A percentile compares a stretch with the other conserved stretches of the same genome.
These are phyloP conservation scores for Trichocladium antarcticum DNA, from an alignment of 495 filamentous ascomycete species.

Conservation along the genomic window DNA sequence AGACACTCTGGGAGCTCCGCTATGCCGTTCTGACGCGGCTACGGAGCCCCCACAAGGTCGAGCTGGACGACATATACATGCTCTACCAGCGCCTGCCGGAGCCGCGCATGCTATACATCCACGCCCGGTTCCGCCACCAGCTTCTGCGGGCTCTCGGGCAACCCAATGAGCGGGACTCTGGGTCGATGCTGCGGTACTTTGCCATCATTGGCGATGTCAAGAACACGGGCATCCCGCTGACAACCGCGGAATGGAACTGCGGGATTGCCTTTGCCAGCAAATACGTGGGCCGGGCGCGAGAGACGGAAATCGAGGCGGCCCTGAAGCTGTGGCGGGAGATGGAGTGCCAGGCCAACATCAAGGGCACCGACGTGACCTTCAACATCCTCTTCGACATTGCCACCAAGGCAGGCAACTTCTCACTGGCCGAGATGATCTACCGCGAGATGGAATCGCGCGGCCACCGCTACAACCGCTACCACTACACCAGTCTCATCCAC, in stretches of 20 bases:
- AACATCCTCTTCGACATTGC: slow-evolving; percentile 86
- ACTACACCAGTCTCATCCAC: slow-evolving; percentile 70
- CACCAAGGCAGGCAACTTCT: slow-evolving; percentile 69
- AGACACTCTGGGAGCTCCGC: slow-evolving; percentile 26
- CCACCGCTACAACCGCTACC: slow-evolving; percentile 55
- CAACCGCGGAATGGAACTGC: slow-evolving; percentile 61
- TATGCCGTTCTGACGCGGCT: slow-evolving; percentile 24
- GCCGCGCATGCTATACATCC: slow-evolving; percentile 57
- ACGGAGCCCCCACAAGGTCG: slow-evolving; percentile 20
- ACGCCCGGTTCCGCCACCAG: slow-evolving; percentile 43
- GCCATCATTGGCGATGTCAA: slow-evolving; percentile 76
- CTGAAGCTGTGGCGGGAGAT: slow-evolving; percentile 82
- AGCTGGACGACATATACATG: slow-evolving; percentile 34
- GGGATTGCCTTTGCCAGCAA: slow-evolving; percentile 69
- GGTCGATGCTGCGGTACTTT: slow-evolving; percentile 69
- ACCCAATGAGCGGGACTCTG: slow-evolving; percentile 44
- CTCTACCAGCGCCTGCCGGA: slow-evolving; percentile 36
- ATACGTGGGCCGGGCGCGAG: slow-evolving; percentile 51
- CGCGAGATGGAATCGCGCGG: slow-evolving; percentile 64
- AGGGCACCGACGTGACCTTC: slow-evolving; percentile 63
- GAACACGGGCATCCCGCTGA: slow-evolving; percentile 50
- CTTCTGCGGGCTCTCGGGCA: slow-evolving; percentile 60
- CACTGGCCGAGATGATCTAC: slow-evolving; percentile 71
- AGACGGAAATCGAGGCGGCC: slow-evolving; percentile 55
- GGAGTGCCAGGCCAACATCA: slow-evolving; percentile 59